These are phyloP conservation scores for Plasmodium gaboni DNA, from an alignment of 169 alveolate species.

Conservation along the genomic window DNA sequence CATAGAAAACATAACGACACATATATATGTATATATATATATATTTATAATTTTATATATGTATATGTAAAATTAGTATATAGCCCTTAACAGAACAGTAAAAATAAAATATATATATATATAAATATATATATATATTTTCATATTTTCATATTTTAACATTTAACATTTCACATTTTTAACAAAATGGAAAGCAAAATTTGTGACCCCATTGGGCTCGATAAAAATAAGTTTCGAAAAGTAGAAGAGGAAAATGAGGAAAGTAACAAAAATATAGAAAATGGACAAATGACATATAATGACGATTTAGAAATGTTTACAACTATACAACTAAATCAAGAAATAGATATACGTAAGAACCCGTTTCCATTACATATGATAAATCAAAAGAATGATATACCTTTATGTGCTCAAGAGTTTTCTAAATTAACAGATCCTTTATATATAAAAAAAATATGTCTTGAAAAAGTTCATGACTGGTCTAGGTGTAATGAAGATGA, in stretches of 20 bases:
- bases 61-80: no score
- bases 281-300: slow-evolving; percentile 5
- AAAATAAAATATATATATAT: no score
- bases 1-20: no score
- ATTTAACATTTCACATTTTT: no score
- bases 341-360: slow-evolving; percentile 46
- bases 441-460: slow-evolving; percentile 78
- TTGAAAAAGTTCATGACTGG: slow-evolving; percentile 80
- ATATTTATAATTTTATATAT: no score
- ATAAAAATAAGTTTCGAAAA: not conserved
- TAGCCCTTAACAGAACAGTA: no score
- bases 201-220: not conserved
- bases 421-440: slow-evolving; percentile 81
- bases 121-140: no score
- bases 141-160: no score
- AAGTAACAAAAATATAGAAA: not conserved
- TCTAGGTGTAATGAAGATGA: slow-evolving; percentile 46
- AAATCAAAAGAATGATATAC: slow-evolving; percentile 71
- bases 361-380: slow-evolving; percentile 65
- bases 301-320: slow-evolving; percentile 60
- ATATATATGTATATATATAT: no score
- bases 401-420: slow-evolving; percentile 77
- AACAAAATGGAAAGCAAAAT: not conserved
- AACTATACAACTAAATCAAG: slow-evolving; percentile 60
- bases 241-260: slow-evolving; percentile 2